Evolutionary conservation across 1,284 basidiomycete genomes (phyloP), one percentile per base, ranked within the genome.

Genomic region (Ganoderma boninense): DNA sequence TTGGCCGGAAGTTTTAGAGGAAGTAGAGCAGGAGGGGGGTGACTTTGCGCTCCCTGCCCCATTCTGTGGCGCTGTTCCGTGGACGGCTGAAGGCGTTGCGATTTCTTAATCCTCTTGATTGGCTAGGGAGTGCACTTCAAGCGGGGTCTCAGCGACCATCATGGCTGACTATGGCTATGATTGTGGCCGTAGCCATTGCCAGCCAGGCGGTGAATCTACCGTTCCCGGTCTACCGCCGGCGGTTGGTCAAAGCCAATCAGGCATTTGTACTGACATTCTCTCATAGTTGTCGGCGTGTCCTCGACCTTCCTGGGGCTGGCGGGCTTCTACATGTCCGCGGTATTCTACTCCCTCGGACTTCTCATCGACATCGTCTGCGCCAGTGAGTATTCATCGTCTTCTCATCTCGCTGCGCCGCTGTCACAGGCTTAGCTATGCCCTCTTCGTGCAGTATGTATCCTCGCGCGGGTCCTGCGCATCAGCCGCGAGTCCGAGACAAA

Each of bases 321-420:
- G 4, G 67, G 67, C n/a, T 69, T 65, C 64, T 65, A 69, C 32
- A 65, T 69, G 64, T 69, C 68, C 16, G 68, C 65, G n/a, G 49
- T 49, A 40, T 69, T 69, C 49, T 65, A 69, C 64, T 59, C 46
- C 16, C 44, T 69, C 43, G 61, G 57, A 38, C 59, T 69, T 20
- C 23, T 62, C 35, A 62, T 69, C 29, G 61, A 69, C 40, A n/a
- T 69, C 1, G 60, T 69, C 49, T 69, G 64, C 49, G 61, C 68
- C 18, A 60, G 68, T 69, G 46, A 44, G 68, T 64, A 2, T 8
- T 35, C 29, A 2, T 8, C 32, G 18, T 3, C 16, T 32, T 11
- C 54, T 1, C 4, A 56, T 32, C 54, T 16, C 4, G 13, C 29
- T 2, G 18, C 8, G 23, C 49, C 23, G 1, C 49, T n/a, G n/a